phyloP scores from a whole-genome alignment of 177 flowering plant species.

The Vitis hybrid region DNA sequence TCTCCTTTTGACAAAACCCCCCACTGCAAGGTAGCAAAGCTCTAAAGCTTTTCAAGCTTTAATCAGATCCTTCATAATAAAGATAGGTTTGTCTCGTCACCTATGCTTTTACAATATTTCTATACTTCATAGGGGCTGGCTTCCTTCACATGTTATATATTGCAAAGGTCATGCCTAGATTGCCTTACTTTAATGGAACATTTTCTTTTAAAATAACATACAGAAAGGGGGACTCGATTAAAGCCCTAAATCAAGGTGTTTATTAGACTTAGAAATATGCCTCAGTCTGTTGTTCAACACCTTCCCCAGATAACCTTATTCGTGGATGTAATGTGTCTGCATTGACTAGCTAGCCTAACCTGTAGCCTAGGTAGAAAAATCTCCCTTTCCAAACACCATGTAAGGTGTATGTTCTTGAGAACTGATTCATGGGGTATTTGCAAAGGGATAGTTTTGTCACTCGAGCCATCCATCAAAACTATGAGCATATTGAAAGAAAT shows the following conservation, averaged over 20 bases:
- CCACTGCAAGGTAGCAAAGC: constrained; percentile 1
- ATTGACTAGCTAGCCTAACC: too few species aligned
- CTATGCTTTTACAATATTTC: background rate
- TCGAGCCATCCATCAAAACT: background rate
- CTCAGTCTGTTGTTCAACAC: background rate
- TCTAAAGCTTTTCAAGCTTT: constrained; percentile 1
- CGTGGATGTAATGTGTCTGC: background rate
- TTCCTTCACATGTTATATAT: too few species aligned
- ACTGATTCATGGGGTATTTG: too few species aligned
- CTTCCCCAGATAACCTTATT: background rate
- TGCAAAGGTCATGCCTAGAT: too few species aligned
- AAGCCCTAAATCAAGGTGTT: background rate
- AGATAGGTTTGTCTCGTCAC: constrained; percentile 18
- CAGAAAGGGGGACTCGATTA: background rate
- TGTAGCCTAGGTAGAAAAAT: too few species aligned
- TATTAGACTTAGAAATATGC: too few species aligned
- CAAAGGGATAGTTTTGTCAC: background rate
- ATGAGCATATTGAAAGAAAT: background rate
- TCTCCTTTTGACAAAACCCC: constrained; percentile 3
- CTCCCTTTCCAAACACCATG: background rate
- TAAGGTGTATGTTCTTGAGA: too few species aligned
- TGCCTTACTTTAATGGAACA: too few species aligned
- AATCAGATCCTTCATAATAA: constrained; percentile 10
- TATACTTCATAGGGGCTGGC: background rate
- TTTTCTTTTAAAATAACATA: too few species aligned